Evolutionary conservation across 169 alveolate genomes (phyloP), one percentile per base, ranked within the genome.

Genomic region (Eimeria necatrix): DNA sequence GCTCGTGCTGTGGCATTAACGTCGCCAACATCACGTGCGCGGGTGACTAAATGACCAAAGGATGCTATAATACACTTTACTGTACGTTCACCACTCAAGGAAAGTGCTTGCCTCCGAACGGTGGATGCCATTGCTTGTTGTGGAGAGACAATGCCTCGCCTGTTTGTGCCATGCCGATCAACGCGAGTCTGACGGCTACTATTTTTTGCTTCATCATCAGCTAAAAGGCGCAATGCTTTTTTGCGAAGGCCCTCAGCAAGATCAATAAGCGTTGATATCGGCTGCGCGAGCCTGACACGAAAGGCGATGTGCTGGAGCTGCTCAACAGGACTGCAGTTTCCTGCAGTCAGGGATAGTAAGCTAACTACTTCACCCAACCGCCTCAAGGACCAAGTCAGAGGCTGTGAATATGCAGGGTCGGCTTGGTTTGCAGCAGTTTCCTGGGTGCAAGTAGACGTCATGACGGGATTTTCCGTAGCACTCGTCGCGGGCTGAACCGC

Each of bases 251-350:
- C 80, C 32, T 85, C 93, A 9, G 93, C 93, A 18, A 41, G 20
- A n/a, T 61, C 49, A 60, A 85, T 46, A 26, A 85, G 24, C 52
- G 26, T n/a, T 46, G 20, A 32, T 59, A 85, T 48, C 41, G 81
- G 8, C 10, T 41, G 93, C 3, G 59, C 93, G 68, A 41, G 81
- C 52, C 80, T 41, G 49, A 32, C 81, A 48, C 81, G 60, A 20
- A 85, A 85, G 56, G 81, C 93, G 9, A 85, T 41, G 24, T 85
- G 70, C 64, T 85, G 93, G 49, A 85, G 49, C 81, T 85, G 93
- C 32, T 60, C 81, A 5, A 22, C 51, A 4, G 93, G 93, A 10
- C n/a, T 61, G 61, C 46, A 41, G 46, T 61, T 12, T 61, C 26
- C 93, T 41, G 52, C 61, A 41, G 81, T 49, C 60, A 59, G 9